Evolutionary conservation across 2,329 filamentous ascomycete genomes (phyloP).

Genomic region (Diaporthe vexans): DNA sequence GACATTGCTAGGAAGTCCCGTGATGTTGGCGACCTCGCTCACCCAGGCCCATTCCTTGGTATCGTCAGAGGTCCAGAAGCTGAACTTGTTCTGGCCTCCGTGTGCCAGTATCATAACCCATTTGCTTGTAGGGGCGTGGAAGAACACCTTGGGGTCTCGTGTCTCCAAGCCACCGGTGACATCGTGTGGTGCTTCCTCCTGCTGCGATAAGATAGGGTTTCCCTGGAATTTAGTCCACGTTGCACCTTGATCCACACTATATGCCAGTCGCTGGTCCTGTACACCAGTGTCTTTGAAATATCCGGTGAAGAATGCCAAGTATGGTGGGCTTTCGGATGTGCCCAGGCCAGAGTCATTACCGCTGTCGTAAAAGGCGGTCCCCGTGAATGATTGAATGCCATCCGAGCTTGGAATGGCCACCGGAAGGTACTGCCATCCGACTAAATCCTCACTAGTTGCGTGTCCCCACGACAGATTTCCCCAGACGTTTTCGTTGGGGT

Average conservation of each 20-base stretch:
- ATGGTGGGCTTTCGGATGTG: not conserved
- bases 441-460: not conserved
- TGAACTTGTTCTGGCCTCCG: not conserved
- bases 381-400: slow-evolving; percentile 1
- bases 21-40: not conserved
- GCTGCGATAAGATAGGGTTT: not conserved
- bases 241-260: not conserved
- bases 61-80: not conserved
- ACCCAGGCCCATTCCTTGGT: not conserved
- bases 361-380: not conserved
- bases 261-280: not conserved
- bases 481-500: not conserved
- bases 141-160: not conserved
- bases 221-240: not conserved
- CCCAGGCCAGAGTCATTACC: not conserved
- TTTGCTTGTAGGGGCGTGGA: not conserved
- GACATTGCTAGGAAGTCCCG: not conserved
- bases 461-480: slow-evolving; percentile 1
- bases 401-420: not conserved
- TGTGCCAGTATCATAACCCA: slow-evolving; percentile 6
- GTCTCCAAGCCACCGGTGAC: not conserved
- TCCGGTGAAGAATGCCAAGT: not conserved
- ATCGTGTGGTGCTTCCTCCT: slow-evolving; percentile 2
- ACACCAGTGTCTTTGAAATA: not conserved
- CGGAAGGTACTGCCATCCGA: not conserved